Evolutionary conservation across 1,284 basidiomycete species (phyloP).

Genomic region (Irpex sp.): DNA sequence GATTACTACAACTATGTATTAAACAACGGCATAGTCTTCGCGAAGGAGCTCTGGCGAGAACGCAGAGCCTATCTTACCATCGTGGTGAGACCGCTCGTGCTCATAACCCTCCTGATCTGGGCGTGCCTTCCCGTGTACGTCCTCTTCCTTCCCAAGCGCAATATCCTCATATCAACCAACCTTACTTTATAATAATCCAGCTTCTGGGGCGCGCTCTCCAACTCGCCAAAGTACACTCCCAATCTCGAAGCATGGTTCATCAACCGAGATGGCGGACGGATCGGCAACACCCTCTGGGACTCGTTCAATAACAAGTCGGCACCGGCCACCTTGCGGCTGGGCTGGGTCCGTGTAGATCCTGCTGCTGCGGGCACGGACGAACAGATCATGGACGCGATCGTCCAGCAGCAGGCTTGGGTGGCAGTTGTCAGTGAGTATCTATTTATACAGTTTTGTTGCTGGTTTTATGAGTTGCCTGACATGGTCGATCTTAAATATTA

Average conservation of each 20-base stretch:
- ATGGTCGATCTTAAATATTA: background rate
- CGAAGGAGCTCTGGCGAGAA: constrained; percentile 16
- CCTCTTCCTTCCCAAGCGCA: background rate
- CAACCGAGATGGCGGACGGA: constrained; percentile 37
- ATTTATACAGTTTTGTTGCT: background rate
- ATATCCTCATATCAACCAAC: background rate
- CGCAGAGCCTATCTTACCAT: constrained; percentile 21
- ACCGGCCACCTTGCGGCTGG: constrained; percentile 23
- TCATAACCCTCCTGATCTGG: constrained; percentile 25
- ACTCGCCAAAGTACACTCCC: constrained; percentile 26
- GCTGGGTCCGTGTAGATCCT: constrained; percentile 27
- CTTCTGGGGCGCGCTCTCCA: constrained; percentile 42
- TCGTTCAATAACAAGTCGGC: constrained; percentile 25
- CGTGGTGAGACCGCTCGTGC: constrained; percentile 18
- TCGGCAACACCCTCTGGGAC: constrained; percentile 32
- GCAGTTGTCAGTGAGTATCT: constrained; percentile 31
- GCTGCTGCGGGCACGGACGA: constrained; percentile 21
- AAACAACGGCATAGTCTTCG: constrained; percentile 18
- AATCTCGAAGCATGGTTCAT: constrained; percentile 40
- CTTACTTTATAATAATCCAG: constrained; percentile 12
- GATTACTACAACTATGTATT: background rate
- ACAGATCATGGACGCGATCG: constrained; percentile 27
- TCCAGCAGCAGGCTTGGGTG: constrained; percentile 31
- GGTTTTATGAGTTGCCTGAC: background rate
- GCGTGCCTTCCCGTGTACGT: constrained; percentile 23